Conservation (phyloP, 495 filamentous ascomycete genomes). For the Penicillium malachiteum region DNA sequence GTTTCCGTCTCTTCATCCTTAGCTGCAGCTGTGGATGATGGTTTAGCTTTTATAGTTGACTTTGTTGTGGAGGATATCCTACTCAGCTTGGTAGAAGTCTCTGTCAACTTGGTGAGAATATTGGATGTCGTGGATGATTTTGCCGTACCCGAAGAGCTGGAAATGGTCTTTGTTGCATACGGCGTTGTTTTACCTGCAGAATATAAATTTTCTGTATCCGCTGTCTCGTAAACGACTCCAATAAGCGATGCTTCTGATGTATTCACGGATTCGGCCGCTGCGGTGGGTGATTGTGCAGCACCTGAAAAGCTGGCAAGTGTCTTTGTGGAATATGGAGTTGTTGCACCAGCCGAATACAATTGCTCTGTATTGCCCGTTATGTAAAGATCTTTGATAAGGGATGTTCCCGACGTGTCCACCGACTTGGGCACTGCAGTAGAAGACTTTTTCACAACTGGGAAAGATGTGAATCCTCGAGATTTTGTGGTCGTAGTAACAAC, state of each 20-base stretch:
- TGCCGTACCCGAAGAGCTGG: background rate
- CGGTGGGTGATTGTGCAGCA: background rate
- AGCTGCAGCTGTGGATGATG: background rate
- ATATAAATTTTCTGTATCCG: background rate
- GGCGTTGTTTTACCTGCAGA: background rate
- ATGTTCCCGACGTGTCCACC: too few relatives aligned
- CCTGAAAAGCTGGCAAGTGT: background rate
- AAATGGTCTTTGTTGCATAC: background rate
- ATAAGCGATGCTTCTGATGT: background rate
- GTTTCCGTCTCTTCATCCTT: background rate
- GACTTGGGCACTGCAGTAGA: too few relatives aligned
- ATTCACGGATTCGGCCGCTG: too few relatives aligned
- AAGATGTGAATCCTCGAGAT: too few relatives aligned
- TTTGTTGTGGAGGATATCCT: too few relatives aligned
- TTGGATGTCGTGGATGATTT: background rate
- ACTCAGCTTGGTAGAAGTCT: background rate
- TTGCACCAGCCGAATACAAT: background rate
- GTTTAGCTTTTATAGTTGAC: background rate
- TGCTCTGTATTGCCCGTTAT: too few relatives aligned
- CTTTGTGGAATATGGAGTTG: background rate
- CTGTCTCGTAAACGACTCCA: background rate
- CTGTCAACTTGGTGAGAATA: background rate
- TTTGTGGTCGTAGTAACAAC: too few relatives aligned
- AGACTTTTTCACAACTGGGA: too few relatives aligned
- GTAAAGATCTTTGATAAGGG: too few relatives aligned